Evolutionary conservation across 1,139 yeast genomes (phyloP).

Genomic region (Pneumocystis oryctolagi): DNA sequence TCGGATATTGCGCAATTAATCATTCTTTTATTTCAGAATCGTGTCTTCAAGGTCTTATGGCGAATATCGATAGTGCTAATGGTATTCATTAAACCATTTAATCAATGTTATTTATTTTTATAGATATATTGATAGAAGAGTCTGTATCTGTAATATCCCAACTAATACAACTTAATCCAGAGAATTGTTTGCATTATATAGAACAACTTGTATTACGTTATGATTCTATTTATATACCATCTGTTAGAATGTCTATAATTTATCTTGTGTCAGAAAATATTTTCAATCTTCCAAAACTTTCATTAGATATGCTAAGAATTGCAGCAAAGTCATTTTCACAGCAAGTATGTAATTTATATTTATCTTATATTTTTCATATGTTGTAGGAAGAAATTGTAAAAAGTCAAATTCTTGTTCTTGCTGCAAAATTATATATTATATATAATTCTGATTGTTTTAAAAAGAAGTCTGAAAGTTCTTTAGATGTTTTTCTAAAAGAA

Average conservation of each 20-base stretch:
- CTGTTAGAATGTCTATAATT: slow-evolving; percentile 51
- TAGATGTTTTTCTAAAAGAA: not conserved
- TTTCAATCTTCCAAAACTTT: slow-evolving; percentile 33
- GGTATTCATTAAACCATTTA: slow-evolving; percentile 14
- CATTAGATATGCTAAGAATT: slow-evolving; percentile 62
- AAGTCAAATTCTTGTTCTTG: slow-evolving; percentile 53
- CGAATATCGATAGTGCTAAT: slow-evolving; percentile 2
- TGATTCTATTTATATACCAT: slow-evolving; percentile 32
- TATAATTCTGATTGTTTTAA: slow-evolving; percentile 1
- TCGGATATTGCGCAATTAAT: slow-evolving; percentile 37
- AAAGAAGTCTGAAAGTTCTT: not conserved
- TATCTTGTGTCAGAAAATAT: slow-evolving; percentile 86
- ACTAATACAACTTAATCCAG: slow-evolving; percentile 51
- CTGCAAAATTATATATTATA: slow-evolving; percentile 55
- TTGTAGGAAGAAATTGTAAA: slow-evolving; percentile 33
- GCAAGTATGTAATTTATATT: slow-evolving; percentile 28
- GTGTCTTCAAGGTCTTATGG: slow-evolving; percentile 9
- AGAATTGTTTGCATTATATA: slow-evolving; percentile 30
- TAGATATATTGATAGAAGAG: slow-evolving; percentile 31
- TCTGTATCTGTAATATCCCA: slow-evolving; percentile 54
- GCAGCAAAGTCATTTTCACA: slow-evolving; percentile 41
- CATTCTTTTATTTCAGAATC: slow-evolving; percentile 18
- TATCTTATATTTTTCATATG: not conserved
- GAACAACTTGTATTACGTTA: slow-evolving; percentile 25
- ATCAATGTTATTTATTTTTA: not conserved